These are phyloP conservation scores for Skeletonema grethae DNA, from an alignment of 108 stramenopile species.

Conservation along the genomic window DNA sequence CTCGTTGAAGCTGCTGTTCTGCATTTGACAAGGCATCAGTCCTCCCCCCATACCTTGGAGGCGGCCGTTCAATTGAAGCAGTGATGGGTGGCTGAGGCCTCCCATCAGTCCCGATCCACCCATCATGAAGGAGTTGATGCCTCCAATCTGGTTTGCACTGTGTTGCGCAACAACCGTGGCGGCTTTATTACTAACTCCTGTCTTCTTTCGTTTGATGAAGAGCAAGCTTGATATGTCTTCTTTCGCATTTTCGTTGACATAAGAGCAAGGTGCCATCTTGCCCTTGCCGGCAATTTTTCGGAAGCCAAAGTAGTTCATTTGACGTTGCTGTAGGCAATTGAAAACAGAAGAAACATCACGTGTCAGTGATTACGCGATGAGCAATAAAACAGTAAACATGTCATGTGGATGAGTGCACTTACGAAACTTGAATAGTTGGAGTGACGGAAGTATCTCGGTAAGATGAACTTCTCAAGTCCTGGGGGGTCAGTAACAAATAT, in stretches of 20 bases:
- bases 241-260: conserved; percentile 88
- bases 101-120: conserved; percentile 1
- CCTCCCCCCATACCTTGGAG: conserved; percentile 12
- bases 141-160: conserved; percentile 15
- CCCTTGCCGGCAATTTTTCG: conserved; percentile 92
- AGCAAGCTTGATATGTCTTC: conserved; percentile 84
- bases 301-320: conserved; percentile 93
- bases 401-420: neutral
- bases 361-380: neutral
- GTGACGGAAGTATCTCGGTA: conserved; percentile 91
- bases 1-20: conserved; percentile 3
- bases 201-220: conserved; percentile 71
- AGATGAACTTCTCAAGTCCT: conserved; percentile 74
- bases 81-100: conserved; percentile 6
- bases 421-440: conserved; percentile 87
- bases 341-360: neutral
- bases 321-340: conserved; percentile 57
- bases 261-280: conserved; percentile 92
- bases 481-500: conserved; percentile 52
- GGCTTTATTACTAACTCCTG: conserved; percentile 31
- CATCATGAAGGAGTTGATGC: conserved; percentile 19
- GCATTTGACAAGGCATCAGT: neutral
- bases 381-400: neutral
- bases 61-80: conserved; percentile 5
- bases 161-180: conserved; percentile 38